Evolutionary conservation across 805 yeast species (phyloP).

Genomic region (Myxozyma melibiosi): DNA sequence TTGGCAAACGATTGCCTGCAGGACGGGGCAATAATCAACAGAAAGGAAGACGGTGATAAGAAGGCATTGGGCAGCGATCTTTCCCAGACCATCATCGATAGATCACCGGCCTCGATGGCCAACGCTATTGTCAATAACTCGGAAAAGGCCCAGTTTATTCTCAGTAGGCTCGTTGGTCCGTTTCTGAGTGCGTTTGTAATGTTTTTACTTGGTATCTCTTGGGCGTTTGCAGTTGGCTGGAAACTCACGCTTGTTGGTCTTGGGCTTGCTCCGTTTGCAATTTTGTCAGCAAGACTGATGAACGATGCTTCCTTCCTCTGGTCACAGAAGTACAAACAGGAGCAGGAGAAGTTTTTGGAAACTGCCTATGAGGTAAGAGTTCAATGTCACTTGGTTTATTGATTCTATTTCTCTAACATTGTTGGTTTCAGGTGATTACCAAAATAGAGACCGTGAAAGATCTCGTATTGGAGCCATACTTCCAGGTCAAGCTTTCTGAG

Average conservation of each 20-base stretch:
- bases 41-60: too few relatives aligned
- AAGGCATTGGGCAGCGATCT: too few relatives aligned
- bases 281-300: constrained; percentile 54
- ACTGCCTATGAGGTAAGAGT: constrained; percentile 41
- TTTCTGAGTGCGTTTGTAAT: constrained; percentile 57
- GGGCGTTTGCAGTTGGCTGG: constrained; percentile 87
- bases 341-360: constrained; percentile 58
- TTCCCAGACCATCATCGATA: not conserved
- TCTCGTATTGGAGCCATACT: constrained; percentile 55
- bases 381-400: not conserved
- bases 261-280: constrained; percentile 68
- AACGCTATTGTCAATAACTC: constrained; percentile 76
- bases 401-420: not conserved
- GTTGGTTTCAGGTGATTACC: constrained; percentile 16
- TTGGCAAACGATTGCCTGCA: too few relatives aligned
- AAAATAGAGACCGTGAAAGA: constrained; percentile 62
- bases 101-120: constrained; percentile 39
- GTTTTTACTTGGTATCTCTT: constrained; percentile 61
- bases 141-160: constrained; percentile 69
- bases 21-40: too few relatives aligned
- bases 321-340: constrained; percentile 63
- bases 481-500: constrained; percentile 46
- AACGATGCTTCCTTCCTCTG: constrained; percentile 53
- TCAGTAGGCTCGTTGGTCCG: constrained; percentile 63
- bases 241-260: constrained; percentile 80